A percentile compares a stretch with the other conserved stretches of the same genome.
These are phyloP conservation scores for Odonthalia washingtoniensis DNA, from an alignment of 31 red algal species.

Conservation along the genomic window DNA sequence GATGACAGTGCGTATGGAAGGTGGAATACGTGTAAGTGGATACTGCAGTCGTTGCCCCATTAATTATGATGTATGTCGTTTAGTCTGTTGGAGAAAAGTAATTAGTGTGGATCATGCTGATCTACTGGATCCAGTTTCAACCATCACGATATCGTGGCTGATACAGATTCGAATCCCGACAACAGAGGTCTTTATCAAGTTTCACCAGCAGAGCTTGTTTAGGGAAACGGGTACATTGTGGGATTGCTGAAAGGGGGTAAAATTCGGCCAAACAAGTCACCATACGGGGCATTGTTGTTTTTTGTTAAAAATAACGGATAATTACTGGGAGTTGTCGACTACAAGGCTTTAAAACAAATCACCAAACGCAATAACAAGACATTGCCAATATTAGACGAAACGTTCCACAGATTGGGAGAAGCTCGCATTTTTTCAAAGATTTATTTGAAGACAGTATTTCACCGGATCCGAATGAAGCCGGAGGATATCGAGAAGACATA, in stretches of 20 bases:
- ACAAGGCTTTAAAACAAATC: not conserved
- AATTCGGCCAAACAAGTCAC: not conserved
- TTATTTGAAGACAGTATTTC: slow-evolving; percentile 9
- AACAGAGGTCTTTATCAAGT: too few species aligned
- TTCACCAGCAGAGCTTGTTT: too few species aligned
- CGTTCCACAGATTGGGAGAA: not conserved
- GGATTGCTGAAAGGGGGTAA: not conserved
- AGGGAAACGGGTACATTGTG: too few species aligned
- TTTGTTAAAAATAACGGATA: not conserved
- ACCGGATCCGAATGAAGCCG: not conserved
- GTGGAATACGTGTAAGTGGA: too few species aligned
- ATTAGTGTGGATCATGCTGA: too few species aligned
- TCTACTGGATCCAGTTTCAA: too few species aligned
- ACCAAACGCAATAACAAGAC: not conserved
- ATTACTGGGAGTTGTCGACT: slow-evolving; percentile 13
- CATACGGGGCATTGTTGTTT: slow-evolving; percentile 13
- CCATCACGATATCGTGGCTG: too few species aligned
- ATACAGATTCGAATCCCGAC: too few species aligned
- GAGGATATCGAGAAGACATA: slow-evolving; percentile 6
- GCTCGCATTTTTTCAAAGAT: not conserved
- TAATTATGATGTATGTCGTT: too few species aligned
- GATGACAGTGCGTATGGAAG: too few species aligned
- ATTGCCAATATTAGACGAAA: not conserved
- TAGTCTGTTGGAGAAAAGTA: too few species aligned
- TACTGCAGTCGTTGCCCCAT: too few species aligned